phyloP scores from a whole-genome alignment of 441 rosid genomes.

The Macaranga tanarius region DNA sequence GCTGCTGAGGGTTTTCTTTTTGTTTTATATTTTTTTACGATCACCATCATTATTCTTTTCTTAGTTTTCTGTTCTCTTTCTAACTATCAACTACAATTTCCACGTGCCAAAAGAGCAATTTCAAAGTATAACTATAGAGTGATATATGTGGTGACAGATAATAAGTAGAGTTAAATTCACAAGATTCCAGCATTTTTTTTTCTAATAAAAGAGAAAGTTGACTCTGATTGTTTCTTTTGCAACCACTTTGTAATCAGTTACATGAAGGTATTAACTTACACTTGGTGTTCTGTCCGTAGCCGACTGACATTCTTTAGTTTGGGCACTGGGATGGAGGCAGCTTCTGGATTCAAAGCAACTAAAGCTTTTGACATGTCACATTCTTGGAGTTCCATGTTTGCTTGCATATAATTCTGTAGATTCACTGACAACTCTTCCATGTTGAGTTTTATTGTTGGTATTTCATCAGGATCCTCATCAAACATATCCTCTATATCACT shows the following conservation, averaged over 20 bases:
- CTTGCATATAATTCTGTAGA: constrained; percentile 64
- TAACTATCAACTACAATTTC: not conserved
- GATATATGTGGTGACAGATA: not conserved
- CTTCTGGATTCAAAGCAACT: constrained; percentile 75
- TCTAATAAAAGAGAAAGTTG: constrained; percentile 11
- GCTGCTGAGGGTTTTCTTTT: not conserved
- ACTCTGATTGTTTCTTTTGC: constrained; percentile 1
- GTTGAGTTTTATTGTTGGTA: constrained; percentile 78
- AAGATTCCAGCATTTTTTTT: constrained; percentile 5
- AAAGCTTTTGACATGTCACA: constrained; percentile 83
- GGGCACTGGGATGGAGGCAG: constrained; percentile 69
- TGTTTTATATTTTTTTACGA: not conserved
- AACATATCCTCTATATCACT: constrained; percentile 73
- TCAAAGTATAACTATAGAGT: not conserved
- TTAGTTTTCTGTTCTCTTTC: not conserved
- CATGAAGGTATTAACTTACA: constrained; percentile 55
- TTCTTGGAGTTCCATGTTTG: constrained; percentile 73
- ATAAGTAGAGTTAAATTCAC: constrained; percentile 1
- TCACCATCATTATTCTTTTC: not conserved
- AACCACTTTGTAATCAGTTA: not conserved
- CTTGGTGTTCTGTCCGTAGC: constrained; percentile 93
- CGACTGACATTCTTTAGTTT: constrained; percentile 78
- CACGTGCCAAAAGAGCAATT: not conserved
- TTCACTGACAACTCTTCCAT: constrained; percentile 58
- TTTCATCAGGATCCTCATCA: constrained; percentile 71